Conservation (phyloP, 2,329 filamentous ascomycete species). For the Diplodia scrobiculata region DNA sequence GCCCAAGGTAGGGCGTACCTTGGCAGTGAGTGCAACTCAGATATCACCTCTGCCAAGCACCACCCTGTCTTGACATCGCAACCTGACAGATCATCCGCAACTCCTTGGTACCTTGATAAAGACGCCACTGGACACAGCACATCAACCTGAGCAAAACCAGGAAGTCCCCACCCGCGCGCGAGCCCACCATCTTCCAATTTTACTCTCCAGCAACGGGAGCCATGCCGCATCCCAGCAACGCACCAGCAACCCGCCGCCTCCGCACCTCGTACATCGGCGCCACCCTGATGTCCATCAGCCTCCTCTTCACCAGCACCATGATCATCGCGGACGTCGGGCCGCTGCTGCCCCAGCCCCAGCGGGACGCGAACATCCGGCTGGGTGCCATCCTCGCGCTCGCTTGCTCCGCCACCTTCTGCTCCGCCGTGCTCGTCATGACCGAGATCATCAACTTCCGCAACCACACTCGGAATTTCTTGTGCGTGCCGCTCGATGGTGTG, state of each 20-base stretch:
- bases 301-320: neutral
- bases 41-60: neutral
- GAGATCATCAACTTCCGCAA: neutral
- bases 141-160: neutral
- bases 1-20: no score
- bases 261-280: neutral
- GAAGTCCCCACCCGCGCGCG: neutral
- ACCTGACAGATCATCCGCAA: neutral
- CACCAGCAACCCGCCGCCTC: neutral
- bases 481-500: neutral
- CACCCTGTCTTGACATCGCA: constrained; percentile 3
- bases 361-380: neutral
- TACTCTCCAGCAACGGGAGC: neutral
- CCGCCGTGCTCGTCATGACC: neutral
- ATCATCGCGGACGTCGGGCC: constrained; percentile 1
- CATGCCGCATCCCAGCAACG: neutral
- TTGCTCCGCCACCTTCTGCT: neutral
- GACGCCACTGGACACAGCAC: neutral
- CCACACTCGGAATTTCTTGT: neutral
- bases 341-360: constrained; percentile 1
- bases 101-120: neutral
- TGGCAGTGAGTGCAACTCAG: no score
- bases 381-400: neutral
- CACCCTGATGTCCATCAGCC: neutral
- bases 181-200: no score